Conservation (phyloP, 352 stramenopile genomes). For the Aphanomyces invadans region DNA sequence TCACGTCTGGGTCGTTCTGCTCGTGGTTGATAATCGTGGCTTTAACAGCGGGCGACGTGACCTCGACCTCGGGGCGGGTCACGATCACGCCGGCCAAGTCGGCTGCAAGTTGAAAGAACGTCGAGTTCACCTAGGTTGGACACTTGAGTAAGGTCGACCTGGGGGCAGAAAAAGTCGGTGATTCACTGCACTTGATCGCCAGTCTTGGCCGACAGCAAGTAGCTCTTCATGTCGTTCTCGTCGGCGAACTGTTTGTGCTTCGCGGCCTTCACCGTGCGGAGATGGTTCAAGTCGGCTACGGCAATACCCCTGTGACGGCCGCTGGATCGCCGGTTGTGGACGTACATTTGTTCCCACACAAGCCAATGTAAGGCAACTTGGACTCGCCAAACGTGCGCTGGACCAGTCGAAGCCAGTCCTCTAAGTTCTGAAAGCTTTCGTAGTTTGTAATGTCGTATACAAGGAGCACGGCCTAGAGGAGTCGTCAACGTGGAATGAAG, state of each 20-base stretch:
- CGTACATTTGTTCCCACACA: slow-evolving; percentile 90
- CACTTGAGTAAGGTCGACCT: neutral
- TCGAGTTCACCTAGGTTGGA: slow-evolving; percentile 55
- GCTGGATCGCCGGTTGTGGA: neutral
- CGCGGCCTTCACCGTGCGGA: slow-evolving; percentile 77
- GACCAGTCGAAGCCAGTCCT: slow-evolving; percentile 92
- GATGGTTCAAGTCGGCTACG: slow-evolving; percentile 84
- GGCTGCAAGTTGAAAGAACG: slow-evolving; percentile 78
- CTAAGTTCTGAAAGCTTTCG: slow-evolving; percentile 92
- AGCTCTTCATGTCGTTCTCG: slow-evolving; percentile 89
- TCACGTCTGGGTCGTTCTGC: slow-evolving; percentile 84
- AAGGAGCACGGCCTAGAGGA: slow-evolving; percentile 72
- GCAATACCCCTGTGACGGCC: neutral
- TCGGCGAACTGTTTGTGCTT: slow-evolving; percentile 91
- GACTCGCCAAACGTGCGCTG: slow-evolving; percentile 76
- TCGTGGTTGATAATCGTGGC: slow-evolving; percentile 90
- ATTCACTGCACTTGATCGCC: slow-evolving; percentile 79
- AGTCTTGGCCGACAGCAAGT: slow-evolving; percentile 90
- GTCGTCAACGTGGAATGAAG: neutral
- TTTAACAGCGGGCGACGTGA: slow-evolving; percentile 77
- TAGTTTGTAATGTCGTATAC: slow-evolving; percentile 96
- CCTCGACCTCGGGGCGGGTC: slow-evolving; percentile 79
- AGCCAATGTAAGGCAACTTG: slow-evolving; percentile 82
- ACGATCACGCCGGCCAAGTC: slow-evolving; percentile 77
- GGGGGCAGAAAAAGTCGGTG: no score